These are phyloP conservation scores for Suillus hirtellus DNA, from an alignment of 768 basidiomycete genomes.

Conservation along the genomic window DNA sequence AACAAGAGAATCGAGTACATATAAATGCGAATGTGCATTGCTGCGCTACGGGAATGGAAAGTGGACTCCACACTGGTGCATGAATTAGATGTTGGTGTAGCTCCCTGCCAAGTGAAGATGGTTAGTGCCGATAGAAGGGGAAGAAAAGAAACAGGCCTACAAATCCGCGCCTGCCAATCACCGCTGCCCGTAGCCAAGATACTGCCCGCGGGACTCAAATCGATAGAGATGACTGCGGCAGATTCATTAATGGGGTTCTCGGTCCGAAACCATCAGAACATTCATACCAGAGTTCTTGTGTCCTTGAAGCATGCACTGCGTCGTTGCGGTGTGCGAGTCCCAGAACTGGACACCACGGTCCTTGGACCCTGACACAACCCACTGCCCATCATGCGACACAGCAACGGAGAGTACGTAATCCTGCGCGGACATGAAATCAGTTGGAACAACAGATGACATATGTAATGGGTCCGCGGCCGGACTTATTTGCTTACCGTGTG, in stretches of 20 bases:
- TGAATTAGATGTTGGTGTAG: constrained; percentile 8
- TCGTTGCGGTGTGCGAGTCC: constrained; percentile 33
- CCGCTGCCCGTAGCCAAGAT: constrained; percentile 39
- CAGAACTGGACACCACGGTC: constrained; percentile 39
- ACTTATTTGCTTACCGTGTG: constrained; percentile 23
- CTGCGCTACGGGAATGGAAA: constrained; percentile 4
- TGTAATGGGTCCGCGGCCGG: not conserved
- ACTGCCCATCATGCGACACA: constrained; percentile 33
- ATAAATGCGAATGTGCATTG: not conserved
- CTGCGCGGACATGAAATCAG: constrained; percentile 16
- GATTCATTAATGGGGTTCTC: constrained; percentile 1
- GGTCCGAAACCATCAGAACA: constrained; percentile 13
- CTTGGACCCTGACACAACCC: constrained; percentile 38
- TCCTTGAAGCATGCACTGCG: constrained; percentile 37
- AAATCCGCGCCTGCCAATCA: constrained; percentile 38
- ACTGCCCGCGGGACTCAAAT: constrained; percentile 33
- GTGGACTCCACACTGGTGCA: not conserved
- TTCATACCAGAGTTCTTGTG: constrained; percentile 35
- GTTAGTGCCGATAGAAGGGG: constrained; percentile 13
- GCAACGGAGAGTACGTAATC: constrained; percentile 34
- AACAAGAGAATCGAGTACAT: constrained; percentile 1
- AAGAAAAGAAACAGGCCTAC: constrained; percentile 23
- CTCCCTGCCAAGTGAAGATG: not conserved
- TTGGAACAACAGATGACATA: not conserved
- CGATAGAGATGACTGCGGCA: constrained; percentile 38